phyloP scores from a whole-genome alignment of 2,329 filamentous ascomycete genomes.

The Aspergillus puulaauensis region DNA sequence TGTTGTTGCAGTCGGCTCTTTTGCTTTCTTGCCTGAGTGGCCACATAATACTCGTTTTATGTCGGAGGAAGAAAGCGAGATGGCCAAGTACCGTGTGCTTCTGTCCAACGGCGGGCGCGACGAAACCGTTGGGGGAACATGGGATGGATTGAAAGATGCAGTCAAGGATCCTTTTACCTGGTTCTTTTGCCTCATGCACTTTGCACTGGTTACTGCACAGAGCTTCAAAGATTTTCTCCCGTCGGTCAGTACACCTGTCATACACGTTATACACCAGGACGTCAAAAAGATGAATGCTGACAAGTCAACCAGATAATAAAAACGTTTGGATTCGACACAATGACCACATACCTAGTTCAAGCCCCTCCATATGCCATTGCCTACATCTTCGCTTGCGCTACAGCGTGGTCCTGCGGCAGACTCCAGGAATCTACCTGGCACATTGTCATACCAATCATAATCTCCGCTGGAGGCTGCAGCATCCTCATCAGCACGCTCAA shows the following conservation, averaged over 20 bases:
- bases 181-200: conserved; percentile 11
- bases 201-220: conserved; percentile 10
- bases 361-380: conserved; percentile 13
- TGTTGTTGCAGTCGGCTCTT: background rate
- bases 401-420: conserved; percentile 6
- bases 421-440: conserved; percentile 6
- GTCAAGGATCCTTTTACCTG: conserved; percentile 13
- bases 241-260: background rate
- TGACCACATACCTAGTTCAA: conserved; percentile 13
- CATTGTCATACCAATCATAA: conserved; percentile 7
- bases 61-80: conserved; percentile 6
- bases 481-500: conserved; percentile 12
- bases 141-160: conserved; percentile 6
- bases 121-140: conserved; percentile 1
- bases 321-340: conserved; percentile 7
- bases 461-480: conserved; percentile 6
- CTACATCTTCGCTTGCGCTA: conserved; percentile 1
- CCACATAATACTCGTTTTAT: conserved; percentile 9
- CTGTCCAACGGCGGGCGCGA: conserved; percentile 6
- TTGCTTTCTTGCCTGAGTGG: conserved; percentile 5
- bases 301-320: conserved; percentile 6
- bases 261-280: too few species aligned
- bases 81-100: conserved; percentile 9
- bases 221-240: conserved; percentile 13
- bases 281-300: too few species aligned